Evolutionary conservation across 2,329 filamentous ascomycete species (phyloP).

Genomic region (Ophiostoma novo-ulmi): DNA sequence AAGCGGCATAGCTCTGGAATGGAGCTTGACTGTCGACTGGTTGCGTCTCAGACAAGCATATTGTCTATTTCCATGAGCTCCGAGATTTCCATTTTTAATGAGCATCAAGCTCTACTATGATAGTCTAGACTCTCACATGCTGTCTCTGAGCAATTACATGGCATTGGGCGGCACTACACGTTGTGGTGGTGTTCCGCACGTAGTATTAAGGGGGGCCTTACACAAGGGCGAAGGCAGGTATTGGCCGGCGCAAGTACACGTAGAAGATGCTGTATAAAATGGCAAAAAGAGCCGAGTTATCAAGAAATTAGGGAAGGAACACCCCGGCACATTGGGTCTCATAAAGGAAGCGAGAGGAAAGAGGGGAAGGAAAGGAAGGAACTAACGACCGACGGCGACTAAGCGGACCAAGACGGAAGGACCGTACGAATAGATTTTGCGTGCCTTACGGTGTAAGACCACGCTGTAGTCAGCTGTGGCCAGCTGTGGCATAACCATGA

Average conservation of each 20-base stretch:
- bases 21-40: neutral
- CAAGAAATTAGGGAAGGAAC: constrained; percentile 2
- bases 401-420: neutral
- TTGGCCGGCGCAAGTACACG: neutral
- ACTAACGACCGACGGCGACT: neutral
- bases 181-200: neutral
- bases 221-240: neutral
- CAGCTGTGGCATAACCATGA: too few species aligned
- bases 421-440: neutral
- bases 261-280: neutral
- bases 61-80: neutral
- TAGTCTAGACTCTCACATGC: neutral
- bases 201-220: neutral
- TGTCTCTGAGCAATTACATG: neutral
- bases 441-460: too few species aligned
- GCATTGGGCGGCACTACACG: neutral
- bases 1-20: constrained; percentile 17
- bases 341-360: neutral
- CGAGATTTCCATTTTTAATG: neutral
- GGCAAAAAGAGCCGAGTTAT: constrained; percentile 2
- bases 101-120: neutral
- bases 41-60: constrained; percentile 17
- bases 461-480: neutral
- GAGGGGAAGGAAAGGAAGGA: constrained; percentile 5
- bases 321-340: neutral